Evolutionary conservation across 1,284 basidiomycete genomes (phyloP).

Genomic region (Cryptococcus amylolentus): DNA sequence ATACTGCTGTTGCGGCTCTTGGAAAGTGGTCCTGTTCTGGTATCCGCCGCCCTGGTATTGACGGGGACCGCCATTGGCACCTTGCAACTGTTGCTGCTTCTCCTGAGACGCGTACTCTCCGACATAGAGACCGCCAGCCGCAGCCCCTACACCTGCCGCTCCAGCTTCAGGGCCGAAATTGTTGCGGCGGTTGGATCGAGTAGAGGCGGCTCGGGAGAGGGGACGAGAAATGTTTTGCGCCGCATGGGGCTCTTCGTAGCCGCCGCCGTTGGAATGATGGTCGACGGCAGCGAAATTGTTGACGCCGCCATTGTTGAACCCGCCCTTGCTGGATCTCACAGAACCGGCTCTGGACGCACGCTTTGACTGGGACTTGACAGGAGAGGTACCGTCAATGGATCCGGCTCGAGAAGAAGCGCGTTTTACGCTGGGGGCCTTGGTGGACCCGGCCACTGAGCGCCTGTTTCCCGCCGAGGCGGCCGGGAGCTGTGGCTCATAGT

Average conservation of each 20-base stretch:
- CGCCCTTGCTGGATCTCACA: slow-evolving; percentile 12
- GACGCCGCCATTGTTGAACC: slow-evolving; percentile 10
- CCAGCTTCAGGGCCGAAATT: slow-evolving; percentile 11
- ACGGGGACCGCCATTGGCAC: slow-evolving; percentile 10
- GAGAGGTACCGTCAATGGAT: slow-evolving; percentile 1
- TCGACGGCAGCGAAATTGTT: background rate
- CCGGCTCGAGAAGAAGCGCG: background rate
- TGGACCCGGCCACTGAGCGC: slow-evolving; percentile 20
- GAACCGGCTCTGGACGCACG: slow-evolving; percentile 21
- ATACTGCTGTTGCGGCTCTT: slow-evolving; percentile 17
- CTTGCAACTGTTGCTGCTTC: slow-evolving; percentile 39
- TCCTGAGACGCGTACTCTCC: slow-evolving; percentile 31
- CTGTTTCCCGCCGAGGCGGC: slow-evolving; percentile 15
- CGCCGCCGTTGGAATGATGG: background rate
- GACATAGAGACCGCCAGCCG: slow-evolving; percentile 15
- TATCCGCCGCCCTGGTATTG: slow-evolving; percentile 19
- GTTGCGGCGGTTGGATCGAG: slow-evolving; percentile 12
- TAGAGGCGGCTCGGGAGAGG: slow-evolving; percentile 8
- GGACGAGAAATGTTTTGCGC: slow-evolving; percentile 2
- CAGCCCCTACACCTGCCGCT: slow-evolving; percentile 14
- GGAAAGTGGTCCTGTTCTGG: slow-evolving; percentile 17
- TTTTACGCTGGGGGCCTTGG: slow-evolving; percentile 14
- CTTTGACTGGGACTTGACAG: slow-evolving; percentile 2
- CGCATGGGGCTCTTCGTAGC: slow-evolving; percentile 1
- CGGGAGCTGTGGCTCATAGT: slow-evolving; percentile 29